These are phyloP conservation scores for Arachnopeziza araneosa DNA, from an alignment of 2,329 filamentous ascomycete species.

Conservation along the genomic window DNA sequence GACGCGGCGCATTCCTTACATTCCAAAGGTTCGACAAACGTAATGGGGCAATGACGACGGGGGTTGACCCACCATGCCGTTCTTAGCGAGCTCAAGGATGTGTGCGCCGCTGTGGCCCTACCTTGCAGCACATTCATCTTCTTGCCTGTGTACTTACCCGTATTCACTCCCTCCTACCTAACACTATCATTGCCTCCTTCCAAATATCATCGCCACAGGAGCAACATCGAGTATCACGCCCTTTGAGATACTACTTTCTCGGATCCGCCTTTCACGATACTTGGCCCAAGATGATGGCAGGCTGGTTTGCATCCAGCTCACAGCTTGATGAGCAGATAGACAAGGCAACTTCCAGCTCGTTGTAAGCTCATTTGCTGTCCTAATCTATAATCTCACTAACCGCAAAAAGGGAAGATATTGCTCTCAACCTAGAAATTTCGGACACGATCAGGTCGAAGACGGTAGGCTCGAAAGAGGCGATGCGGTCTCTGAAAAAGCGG, in stretches of 20 bases:
- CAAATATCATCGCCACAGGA: background rate
- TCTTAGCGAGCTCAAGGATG: background rate
- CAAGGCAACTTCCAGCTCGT: constrained; percentile 80
- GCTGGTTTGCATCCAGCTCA: constrained; percentile 92
- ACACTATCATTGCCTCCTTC: background rate
- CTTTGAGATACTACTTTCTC: background rate
- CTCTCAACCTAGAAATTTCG: constrained; percentile 95
- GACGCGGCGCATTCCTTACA: constrained; percentile 3
- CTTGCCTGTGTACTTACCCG: background rate
- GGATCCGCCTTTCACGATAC: background rate
- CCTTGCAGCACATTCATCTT: background rate
- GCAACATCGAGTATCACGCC: background rate
- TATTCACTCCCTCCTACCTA: background rate
- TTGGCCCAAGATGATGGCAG: constrained; percentile 65
- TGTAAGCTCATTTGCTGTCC: constrained; percentile 51
- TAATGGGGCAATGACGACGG: background rate
- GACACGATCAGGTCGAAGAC: constrained; percentile 97
- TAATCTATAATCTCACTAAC: constrained; percentile 20
- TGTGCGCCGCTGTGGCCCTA: too few relatives aligned
- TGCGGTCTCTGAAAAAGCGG: constrained; percentile 89
- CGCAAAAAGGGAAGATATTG: constrained; percentile 76
- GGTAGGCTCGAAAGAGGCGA: constrained; percentile 94
- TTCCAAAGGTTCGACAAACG: background rate
- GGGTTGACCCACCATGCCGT: too few relatives aligned
- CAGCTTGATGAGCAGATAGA: constrained; percentile 97